These are phyloP conservation scores for Sordariomycetes sp. DNA, from an alignment of 2,329 filamentous ascomycete genomes.

Conservation along the genomic window DNA sequence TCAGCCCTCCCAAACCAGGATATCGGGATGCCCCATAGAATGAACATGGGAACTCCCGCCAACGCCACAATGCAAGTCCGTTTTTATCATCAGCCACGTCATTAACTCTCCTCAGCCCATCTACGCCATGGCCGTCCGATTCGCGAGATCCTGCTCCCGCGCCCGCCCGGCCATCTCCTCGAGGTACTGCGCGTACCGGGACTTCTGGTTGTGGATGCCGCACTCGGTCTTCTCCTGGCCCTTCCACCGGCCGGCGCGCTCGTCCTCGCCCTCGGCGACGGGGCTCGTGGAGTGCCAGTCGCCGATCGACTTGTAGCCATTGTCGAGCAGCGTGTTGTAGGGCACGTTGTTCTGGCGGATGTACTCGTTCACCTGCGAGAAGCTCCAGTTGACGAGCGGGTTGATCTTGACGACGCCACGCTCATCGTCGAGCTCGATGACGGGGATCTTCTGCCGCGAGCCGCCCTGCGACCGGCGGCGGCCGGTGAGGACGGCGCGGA, in stretches of 20 bases:
- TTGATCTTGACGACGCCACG: constrained; percentile 94
- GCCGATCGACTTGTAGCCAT: constrained; percentile 94
- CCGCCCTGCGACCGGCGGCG: constrained; percentile 87
- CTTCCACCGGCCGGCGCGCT: constrained; percentile 95
- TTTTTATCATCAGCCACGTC: neutral
- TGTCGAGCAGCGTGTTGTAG: constrained; percentile 84
- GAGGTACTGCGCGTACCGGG: constrained; percentile 76
- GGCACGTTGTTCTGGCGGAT: constrained; percentile 79
- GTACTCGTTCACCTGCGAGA: constrained; percentile 81
- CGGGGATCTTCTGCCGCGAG: constrained; percentile 78
- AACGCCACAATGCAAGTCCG: constrained; percentile 1
- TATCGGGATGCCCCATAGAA: neutral
- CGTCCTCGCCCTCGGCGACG: constrained; percentile 83
- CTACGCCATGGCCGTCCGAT: neutral
- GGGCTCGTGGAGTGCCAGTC: constrained; percentile 97
- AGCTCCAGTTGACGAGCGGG: constrained; percentile 88
- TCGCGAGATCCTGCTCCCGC: neutral
- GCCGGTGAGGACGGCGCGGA: constrained; percentile 85
- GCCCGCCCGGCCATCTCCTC: constrained; percentile 61
- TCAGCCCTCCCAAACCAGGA: neutral
- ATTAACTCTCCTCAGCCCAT: neutral
- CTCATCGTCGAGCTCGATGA: constrained; percentile 85
- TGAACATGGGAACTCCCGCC: neutral
- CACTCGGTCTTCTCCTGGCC: constrained; percentile 94
- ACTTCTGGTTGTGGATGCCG: constrained; percentile 97